Evolutionary conservation across 2,329 filamentous ascomycete species (phyloP).

Genomic region (Apiospora arundinis): DNA sequence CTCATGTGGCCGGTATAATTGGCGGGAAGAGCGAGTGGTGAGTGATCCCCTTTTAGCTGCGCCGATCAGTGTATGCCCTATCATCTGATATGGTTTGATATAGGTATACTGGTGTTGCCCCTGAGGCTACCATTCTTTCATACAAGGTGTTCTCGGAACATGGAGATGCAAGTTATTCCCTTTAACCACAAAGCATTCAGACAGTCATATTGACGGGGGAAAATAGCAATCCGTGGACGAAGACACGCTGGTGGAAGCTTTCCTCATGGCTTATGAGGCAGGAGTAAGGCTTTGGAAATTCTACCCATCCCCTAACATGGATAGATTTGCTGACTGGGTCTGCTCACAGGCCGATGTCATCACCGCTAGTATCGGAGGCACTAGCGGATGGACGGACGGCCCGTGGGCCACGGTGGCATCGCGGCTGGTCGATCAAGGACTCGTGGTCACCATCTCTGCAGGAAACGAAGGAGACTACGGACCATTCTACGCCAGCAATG

Average conservation of each 20-base stretch:
- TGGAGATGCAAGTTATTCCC: neutral
- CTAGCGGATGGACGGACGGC: constrained; percentile 42
- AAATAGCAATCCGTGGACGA: constrained; percentile 29
- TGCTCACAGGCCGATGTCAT: constrained; percentile 43
- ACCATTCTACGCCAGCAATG: constrained; percentile 51
- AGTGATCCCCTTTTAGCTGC: too few relatives aligned
- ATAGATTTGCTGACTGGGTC: neutral
- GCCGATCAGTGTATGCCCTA: too few relatives aligned
- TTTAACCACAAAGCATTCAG: accelerated
- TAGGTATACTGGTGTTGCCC: constrained; percentile 34
- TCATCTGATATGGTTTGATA: neutral
- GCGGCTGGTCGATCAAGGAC: constrained; percentile 48
- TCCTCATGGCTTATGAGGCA: constrained; percentile 40
- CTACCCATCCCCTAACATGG: too few relatives aligned
- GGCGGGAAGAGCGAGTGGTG: constrained; percentile 31
- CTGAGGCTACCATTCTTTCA: constrained; percentile 31
- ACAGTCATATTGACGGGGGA: neutral
- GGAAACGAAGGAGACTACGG: constrained; percentile 57
- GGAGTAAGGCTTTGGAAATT: constrained; percentile 28
- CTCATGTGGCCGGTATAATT: constrained; percentile 38
- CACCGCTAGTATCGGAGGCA: constrained; percentile 45
- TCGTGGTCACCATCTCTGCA: constrained; percentile 55
- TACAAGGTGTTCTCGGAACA: constrained; percentile 33
- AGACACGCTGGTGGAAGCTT: constrained; percentile 40
- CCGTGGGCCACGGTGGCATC: constrained; percentile 44